Evolutionary conservation across 2,329 filamentous ascomycete species (phyloP).

Genomic region (Coniochaeta prunicola): DNA sequence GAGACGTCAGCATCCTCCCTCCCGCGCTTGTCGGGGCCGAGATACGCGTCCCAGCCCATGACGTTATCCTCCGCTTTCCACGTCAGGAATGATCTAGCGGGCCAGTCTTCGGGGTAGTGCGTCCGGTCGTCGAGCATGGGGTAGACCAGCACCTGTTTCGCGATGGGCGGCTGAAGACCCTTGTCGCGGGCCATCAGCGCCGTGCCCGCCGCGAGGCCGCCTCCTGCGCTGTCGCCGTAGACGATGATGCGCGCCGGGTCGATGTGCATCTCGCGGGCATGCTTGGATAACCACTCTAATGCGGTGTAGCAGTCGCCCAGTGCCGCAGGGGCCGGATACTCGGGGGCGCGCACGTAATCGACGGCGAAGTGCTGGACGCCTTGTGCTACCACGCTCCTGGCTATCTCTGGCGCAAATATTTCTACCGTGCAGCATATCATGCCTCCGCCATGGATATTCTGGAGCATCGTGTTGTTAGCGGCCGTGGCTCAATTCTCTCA

Average conservation of each 20-base stretch:
- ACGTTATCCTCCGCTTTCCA: conserved; percentile 16
- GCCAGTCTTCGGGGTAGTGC: conserved; percentile 8
- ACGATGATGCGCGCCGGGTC: conserved; percentile 17
- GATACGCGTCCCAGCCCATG: conserved; percentile 18
- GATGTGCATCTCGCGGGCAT: conserved; percentile 13
- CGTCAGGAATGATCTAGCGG: conserved; percentile 7
- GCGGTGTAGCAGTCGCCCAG: conserved; percentile 30
- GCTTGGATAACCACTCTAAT: conserved; percentile 24
- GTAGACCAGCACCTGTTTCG: conserved; percentile 25
- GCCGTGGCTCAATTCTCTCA: not conserved
- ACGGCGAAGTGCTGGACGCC: conserved; percentile 24
- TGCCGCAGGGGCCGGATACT: conserved; percentile 34
- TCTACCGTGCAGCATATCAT: conserved; percentile 14
- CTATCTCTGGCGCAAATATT: conserved; percentile 8
- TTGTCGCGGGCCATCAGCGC: conserved; percentile 33
- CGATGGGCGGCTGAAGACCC: conserved; percentile 18
- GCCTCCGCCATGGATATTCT: conserved; percentile 20
- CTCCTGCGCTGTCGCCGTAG: conserved; percentile 19
- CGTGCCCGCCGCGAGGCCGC: conserved; percentile 13
- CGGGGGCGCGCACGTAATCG: conserved; percentile 42
- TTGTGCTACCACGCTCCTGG: conserved; percentile 7
- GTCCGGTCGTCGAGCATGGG: conserved; percentile 31
- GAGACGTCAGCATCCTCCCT: conserved; percentile 7
- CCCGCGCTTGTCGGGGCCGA: conserved; percentile 8
- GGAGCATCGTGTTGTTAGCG: conserved; percentile 6